Evolutionary conservation across 495 filamentous ascomycete species (phyloP).

Genomic region (Daldinia grandis): DNA sequence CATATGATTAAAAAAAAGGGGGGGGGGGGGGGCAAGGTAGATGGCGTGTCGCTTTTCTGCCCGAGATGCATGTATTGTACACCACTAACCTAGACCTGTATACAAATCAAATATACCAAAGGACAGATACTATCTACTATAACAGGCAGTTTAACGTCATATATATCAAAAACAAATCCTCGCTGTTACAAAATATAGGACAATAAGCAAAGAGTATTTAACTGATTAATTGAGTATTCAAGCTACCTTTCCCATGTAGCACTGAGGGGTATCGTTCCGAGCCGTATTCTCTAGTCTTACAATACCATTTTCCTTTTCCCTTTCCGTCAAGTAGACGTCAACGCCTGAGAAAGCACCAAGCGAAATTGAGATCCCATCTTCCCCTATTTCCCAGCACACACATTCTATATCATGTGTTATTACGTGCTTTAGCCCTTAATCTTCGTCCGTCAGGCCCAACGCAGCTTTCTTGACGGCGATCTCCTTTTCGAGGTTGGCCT

Average conservation of each 20-base stretch:
- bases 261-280: slow-evolving; percentile 23
- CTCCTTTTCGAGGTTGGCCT: slow-evolving; percentile 64
- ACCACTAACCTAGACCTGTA: slow-evolving; percentile 19
- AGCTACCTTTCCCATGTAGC: not conserved
- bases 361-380: not conserved
- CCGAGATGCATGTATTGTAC: slow-evolving; percentile 28
- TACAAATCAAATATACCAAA: slow-evolving; percentile 15
- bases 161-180: not conserved
- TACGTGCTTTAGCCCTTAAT: slow-evolving; percentile 26
- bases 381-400: not conserved
- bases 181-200: not conserved
- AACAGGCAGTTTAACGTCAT: not conserved
- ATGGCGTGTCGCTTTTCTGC: slow-evolving; percentile 11
- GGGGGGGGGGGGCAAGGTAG: not conserved
- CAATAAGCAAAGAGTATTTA: not conserved
- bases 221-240: slow-evolving; percentile 4
- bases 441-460: slow-evolving; percentile 57
- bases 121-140: not conserved
- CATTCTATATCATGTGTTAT: not conserved
- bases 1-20: not conserved
- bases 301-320: not conserved
- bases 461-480: slow-evolving; percentile 66
- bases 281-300: not conserved
- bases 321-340: not conserved
- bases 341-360: not conserved